Percentiles rank a stretch among this genome's conserved stretches.
Conservation (phyloP, 2,329 filamentous ascomycete genomes). For the Chalara sp. region DNA sequence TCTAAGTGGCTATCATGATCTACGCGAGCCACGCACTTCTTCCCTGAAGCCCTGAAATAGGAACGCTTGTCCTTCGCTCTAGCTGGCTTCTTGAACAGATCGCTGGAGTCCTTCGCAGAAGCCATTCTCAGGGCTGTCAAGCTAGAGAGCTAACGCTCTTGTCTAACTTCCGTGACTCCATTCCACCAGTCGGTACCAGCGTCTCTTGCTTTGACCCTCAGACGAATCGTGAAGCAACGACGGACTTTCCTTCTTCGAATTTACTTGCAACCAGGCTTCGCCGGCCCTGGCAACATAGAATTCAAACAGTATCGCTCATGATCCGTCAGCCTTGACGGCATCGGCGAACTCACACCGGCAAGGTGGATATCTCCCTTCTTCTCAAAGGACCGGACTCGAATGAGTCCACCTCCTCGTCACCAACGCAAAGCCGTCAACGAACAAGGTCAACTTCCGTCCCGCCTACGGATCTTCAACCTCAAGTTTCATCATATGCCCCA, state of each 20-base stretch:
- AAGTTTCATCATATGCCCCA: constrained; percentile 18
- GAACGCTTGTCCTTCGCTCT: constrained; percentile 15
- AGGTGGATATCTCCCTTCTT: constrained; percentile 91
- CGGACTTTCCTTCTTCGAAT: too few species aligned
- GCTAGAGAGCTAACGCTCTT: too few species aligned
- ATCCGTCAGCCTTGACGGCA: constrained; percentile 29
- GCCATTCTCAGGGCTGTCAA: too few species aligned
- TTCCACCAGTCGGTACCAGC: too few species aligned
- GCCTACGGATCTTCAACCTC: constrained; percentile 16
- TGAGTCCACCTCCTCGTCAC: constrained; percentile 53
- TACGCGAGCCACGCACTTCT: constrained; percentile 36
- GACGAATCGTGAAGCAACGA: too few species aligned
- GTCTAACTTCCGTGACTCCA: too few species aligned
- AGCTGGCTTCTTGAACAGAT: background rate
- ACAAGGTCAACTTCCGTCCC: constrained; percentile 16
- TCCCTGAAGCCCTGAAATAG: constrained; percentile 31
- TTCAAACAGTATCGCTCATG: constrained; percentile 23
- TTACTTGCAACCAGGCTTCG: too few species aligned
- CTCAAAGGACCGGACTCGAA: constrained; percentile 70
- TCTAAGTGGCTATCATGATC: constrained; percentile 32
- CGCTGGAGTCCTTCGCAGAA: background rate
- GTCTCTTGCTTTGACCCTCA: too few species aligned
- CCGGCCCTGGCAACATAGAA: constrained; percentile 21
- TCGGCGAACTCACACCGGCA: constrained; percentile 45
- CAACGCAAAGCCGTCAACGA: constrained; percentile 29